These are phyloP conservation scores for Aspergillus flavus DNA, from an alignment of 2,329 filamentous ascomycete species.

Conservation along the genomic window DNA sequence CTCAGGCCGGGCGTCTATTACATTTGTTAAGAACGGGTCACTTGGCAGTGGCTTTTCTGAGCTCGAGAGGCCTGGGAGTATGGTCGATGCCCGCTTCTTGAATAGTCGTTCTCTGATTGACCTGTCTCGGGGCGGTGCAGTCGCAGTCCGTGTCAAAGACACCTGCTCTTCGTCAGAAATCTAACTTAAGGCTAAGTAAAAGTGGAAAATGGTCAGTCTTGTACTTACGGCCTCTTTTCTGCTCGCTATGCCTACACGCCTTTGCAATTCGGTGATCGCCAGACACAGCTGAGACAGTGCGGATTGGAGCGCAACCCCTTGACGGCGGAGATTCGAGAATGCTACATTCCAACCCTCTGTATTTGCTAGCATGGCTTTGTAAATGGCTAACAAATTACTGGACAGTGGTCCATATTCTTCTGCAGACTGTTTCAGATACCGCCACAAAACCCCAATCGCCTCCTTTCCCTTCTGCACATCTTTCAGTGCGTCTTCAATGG, in stretches of 20 bases:
- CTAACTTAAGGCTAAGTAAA: not conserved
- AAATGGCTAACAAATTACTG: conserved; percentile 70
- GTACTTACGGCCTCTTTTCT: conserved; percentile 68
- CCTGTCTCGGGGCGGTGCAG: conserved; percentile 16
- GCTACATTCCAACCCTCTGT: conserved; percentile 86
- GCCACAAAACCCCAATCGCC: conserved; percentile 73
- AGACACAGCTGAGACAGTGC: conserved; percentile 72
- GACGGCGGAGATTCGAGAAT: conserved; percentile 73
- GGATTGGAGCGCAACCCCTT: conserved; percentile 69
- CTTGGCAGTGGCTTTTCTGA: conserved; percentile 36
- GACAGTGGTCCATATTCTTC: conserved; percentile 61
- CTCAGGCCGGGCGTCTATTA: conserved; percentile 11
- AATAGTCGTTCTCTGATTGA: conserved; percentile 31
- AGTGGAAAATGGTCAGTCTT: not conserved
- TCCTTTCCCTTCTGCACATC: conserved; percentile 79
- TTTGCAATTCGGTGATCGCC: conserved; percentile 83
- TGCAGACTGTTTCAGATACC: conserved; percentile 71
- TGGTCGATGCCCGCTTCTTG: conserved; percentile 18
- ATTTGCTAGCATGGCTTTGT: conserved; percentile 88
- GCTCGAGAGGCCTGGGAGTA: conserved; percentile 1
- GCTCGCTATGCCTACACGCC: conserved; percentile 80
- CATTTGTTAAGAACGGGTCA: conserved; percentile 23
- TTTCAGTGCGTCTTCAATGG: conserved; percentile 74
- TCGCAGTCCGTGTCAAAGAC: conserved; percentile 22
- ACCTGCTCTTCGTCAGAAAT: conserved; percentile 17